Evolutionary conservation across 352 stramenopile genomes (phyloP), one percentile per base, ranked within the genome.

Genomic region (Phytophthora pini): DNA sequence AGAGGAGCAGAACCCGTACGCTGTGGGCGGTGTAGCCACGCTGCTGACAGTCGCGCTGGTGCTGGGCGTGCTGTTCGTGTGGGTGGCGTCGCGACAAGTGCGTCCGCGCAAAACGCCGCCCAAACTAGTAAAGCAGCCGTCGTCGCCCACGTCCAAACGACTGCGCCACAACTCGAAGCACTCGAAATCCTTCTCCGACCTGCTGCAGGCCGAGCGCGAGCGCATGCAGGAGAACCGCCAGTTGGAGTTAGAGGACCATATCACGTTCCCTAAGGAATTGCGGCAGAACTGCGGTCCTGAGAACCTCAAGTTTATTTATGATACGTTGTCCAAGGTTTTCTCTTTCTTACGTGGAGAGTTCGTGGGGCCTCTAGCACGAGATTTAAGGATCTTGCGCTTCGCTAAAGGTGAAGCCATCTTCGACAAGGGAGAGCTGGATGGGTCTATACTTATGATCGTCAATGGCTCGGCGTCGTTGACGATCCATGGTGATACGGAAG

Each of bases 1-100:
- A 4, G 48, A 71, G 36, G 69, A 75, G 54, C 68, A 76, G 45
- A 76, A 80, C 31, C 74, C 76, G 47, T 86, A 87, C 40, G 61
- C 76, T 7, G 75, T 86, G 4, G 79, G 77, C 8, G 74, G 77
- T 29, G 70, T 80, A 8, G 79, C 70, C 12, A 76, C 80, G 0
- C 74, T 89, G 10, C 72, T 79, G 5, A 55, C 81, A 3, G 71
- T 93, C 6, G 61, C 84, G 3, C 68, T 77, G 5, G 49, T 69
- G 22, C 78, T 86, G 12, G 72, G 65, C 8, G 72, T 72, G 39
- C 70, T 96, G 22, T 94, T 93, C 65, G 55, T 92, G 22, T 96
- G 88, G 88, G 83, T 96, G 29, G 82, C 85, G 24, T 94, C 86
- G 20, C 81, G 87, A 10, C 87, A 93, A 56, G 84, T 93, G 46